Conservation (phyloP, 1,284 basidiomycete species). For the Cryptococcus deneoformans region DNA sequence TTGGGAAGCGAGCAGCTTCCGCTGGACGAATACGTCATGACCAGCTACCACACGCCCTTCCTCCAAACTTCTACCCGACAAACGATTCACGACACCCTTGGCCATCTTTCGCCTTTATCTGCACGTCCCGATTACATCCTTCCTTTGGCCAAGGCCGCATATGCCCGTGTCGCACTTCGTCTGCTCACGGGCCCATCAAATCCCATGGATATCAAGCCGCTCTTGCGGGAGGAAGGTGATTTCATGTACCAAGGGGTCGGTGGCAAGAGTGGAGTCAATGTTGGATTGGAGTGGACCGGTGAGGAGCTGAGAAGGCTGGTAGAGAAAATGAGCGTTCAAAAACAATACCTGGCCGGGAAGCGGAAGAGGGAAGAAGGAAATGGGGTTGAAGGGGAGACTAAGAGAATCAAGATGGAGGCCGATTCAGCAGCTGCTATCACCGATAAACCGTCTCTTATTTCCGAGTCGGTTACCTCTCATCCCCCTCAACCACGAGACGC, state of each 20-base stretch:
- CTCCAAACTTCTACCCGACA: conserved; percentile 11
- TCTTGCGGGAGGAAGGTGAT: conserved; percentile 33
- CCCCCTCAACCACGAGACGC: neutral
- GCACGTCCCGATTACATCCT: neutral
- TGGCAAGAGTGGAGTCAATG: conserved; percentile 27
- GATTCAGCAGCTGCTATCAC: neutral
- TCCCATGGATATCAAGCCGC: conserved; percentile 35
- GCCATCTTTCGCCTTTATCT: conserved; percentile 1
- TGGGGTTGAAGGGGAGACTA: neutral
- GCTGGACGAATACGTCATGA: conserved; percentile 29
- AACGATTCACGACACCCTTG: conserved; percentile 10
- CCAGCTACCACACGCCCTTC: conserved; percentile 27
- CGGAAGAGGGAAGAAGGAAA: neutral
- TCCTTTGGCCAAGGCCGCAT: conserved; percentile 13
- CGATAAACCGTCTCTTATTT: too few species aligned
- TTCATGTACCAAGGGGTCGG: conserved; percentile 36
- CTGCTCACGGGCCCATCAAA: conserved; percentile 23
- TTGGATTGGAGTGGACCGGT: conserved; percentile 31
- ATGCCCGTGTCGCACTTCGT: conserved; percentile 26
- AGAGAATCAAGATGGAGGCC: neutral
- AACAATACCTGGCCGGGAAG: neutral
- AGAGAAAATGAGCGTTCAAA: neutral
- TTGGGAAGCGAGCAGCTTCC: conserved; percentile 5
- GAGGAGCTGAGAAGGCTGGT: conserved; percentile 22
- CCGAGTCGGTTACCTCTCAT: neutral